Evolutionary conservation across 164 flowering plant species (phyloP), one percentile per base, ranked within the genome.

Genomic region (Kingdonia uniflora): DNA sequence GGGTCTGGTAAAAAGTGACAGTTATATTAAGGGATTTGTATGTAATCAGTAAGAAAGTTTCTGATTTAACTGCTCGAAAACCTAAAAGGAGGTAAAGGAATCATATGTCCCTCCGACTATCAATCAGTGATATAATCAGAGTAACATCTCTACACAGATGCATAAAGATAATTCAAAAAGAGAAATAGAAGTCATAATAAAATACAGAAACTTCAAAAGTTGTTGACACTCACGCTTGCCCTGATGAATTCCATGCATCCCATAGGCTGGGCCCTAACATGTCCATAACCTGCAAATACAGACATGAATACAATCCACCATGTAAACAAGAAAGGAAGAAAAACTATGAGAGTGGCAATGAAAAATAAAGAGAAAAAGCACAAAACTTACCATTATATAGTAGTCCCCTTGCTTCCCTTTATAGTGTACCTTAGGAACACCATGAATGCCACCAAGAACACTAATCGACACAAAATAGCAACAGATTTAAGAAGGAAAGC

Each of bases 241-340:
- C 87, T 5, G 86, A 76, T 56, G 85, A 50, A 71, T 85, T 85
- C 96, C 96, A 88, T 22, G 82, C 78, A 80, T 88, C 96, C 96
- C 96, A 88, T 42, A 88, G 68, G 59, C 96, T 88, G 11, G 96
- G 95, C 12, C 96, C 96, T 40, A 88, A 61, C 87, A 83, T 83
- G 74, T 88, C 96, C 96, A 88, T 88, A 54, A 88, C 94, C 96
- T 87, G 68, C 24, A 73, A 19, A 64, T 22, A 25, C 24, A 55
- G 37, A 20, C 26, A 57, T 19, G 41, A 13, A 19, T 13, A 10
- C 25, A 43, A 43, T 25, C 5, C 44, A 41, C 15, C 4, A 14
- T 10, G 4, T 14, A 41, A 41, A 16, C 11, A 10, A 14, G 12
- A 10, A 41, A 14, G 11, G 4, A 41, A 14, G n/a, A 41, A 14